phyloP scores from a whole-genome alignment of 2,329 filamentous ascomycete species.

The Dothideomycetidae sp. region DNA sequence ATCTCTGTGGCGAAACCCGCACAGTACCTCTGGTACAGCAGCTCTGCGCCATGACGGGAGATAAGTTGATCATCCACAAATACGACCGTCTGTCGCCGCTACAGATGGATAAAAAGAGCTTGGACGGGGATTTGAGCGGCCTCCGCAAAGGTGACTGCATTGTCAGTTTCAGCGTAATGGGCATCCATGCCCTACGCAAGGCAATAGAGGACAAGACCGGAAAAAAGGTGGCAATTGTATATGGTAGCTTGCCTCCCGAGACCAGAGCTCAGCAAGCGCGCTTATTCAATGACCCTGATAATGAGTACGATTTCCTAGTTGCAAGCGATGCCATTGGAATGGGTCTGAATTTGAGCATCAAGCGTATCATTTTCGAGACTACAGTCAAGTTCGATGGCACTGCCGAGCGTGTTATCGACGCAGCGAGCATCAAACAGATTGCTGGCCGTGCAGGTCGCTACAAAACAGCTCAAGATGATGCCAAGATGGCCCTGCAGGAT shows the following conservation, averaged over 20 bases:
- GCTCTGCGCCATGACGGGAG: conserved; percentile 64
- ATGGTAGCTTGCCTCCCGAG: conserved; percentile 82
- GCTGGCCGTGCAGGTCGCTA: conserved; percentile 83
- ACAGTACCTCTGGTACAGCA: conserved; percentile 65
- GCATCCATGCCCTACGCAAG: conserved; percentile 65
- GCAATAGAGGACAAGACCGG: conserved; percentile 64
- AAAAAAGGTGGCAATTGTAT: conserved; percentile 77
- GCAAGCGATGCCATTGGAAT: conserved; percentile 95
- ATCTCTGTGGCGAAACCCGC: conserved; percentile 83
- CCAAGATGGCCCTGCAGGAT: conserved; percentile 17
- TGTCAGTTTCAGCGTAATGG: conserved; percentile 70
- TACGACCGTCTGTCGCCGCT: conserved; percentile 77
- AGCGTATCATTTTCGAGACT: conserved; percentile 76
- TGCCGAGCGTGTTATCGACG: conserved; percentile 42
- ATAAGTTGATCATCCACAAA: conserved; percentile 64
- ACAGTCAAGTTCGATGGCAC: conserved; percentile 56
- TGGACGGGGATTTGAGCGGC: conserved; percentile 48
- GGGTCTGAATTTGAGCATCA: conserved; percentile 84
- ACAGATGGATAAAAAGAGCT: conserved; percentile 46
- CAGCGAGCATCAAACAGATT: conserved; percentile 86
- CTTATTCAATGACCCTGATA: conserved; percentile 88
- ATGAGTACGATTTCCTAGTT: conserved; percentile 87
- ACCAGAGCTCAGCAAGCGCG: conserved; percentile 81
- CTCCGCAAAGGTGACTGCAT: conserved; percentile 83
- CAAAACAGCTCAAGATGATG: conserved; percentile 51